Evolutionary conservation across 345 rosid species (phyloP).

Genomic region (Balakata baccata): DNA sequence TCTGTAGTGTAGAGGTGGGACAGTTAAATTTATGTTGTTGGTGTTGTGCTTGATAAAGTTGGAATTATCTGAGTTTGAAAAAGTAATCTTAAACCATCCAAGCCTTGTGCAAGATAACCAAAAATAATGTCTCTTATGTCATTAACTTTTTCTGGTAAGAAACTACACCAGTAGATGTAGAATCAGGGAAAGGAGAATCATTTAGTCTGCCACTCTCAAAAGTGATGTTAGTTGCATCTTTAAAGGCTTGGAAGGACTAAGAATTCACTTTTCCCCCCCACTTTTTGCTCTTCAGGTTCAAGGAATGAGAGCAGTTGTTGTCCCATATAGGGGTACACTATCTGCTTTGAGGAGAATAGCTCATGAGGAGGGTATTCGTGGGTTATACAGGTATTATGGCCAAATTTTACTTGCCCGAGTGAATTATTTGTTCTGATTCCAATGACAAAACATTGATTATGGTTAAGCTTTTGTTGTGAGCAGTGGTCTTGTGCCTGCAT

Average conservation of each 20-base stretch:
- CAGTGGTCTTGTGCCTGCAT: constrained; percentile 86
- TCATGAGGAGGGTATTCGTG: constrained; percentile 77
- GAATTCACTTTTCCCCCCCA: constrained; percentile 7
- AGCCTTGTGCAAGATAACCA: constrained; percentile 1
- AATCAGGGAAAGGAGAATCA: neutral
- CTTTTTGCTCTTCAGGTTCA: constrained; percentile 52
- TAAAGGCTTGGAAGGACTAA: neutral
- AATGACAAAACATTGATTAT: neutral
- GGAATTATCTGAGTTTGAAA: neutral
- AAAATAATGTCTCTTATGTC: neutral
- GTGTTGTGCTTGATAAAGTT: neutral
- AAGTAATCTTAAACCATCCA: neutral
- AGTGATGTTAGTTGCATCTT: neutral
- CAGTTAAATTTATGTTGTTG: neutral
- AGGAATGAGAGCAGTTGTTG: constrained; percentile 64
- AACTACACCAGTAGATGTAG: neutral
- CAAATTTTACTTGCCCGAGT: neutral
- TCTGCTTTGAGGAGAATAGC: constrained; percentile 83
- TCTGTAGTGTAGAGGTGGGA: neutral
- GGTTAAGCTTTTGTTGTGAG: constrained; percentile 19
- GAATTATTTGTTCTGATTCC: neutral
- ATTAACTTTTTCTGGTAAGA: neutral
- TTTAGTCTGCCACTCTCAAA: neutral
- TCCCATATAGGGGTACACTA: constrained; percentile 65
- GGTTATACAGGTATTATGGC: constrained; percentile 63